Conservation (phyloP, 768 basidiomycete species). For the Podaxis mareebaensis region DNA sequence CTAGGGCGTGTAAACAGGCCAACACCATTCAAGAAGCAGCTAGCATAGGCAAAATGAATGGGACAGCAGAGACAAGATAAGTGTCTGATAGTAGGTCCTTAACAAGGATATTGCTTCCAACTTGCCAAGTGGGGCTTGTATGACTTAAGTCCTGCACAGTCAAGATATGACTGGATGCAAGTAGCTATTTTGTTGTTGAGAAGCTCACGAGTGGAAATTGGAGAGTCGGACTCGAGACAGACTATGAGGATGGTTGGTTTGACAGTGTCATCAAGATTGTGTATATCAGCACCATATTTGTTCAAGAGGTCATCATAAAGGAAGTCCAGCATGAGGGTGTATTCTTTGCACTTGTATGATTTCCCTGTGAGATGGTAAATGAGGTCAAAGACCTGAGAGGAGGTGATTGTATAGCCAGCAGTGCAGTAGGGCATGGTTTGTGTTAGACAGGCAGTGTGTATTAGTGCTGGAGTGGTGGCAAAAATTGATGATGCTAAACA, state of each 20-base stretch:
- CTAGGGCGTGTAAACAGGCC: background rate
- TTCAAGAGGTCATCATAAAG: slow-evolving; percentile 8
- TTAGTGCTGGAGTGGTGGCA: background rate
- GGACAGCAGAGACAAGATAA: background rate
- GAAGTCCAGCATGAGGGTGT: background rate
- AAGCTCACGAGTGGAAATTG: background rate
- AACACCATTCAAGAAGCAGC: background rate
- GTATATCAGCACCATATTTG: slow-evolving; percentile 11
- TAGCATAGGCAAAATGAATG: background rate
- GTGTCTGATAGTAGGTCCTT: background rate
- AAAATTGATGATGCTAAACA: background rate
- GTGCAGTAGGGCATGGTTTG: slow-evolving; percentile 12
- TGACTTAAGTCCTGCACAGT: slow-evolving; percentile 2
- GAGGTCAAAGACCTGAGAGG: slow-evolving; percentile 15
- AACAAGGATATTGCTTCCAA: slow-evolving; percentile 9
- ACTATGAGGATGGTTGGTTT: slow-evolving; percentile 13
- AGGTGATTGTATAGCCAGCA: slow-evolving; percentile 14
- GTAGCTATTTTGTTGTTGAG: background rate
- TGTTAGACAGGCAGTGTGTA: background rate
- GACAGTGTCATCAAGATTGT: slow-evolving; percentile 8
- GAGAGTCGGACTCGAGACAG: slow-evolving; percentile 4
- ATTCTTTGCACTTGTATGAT: slow-evolving; percentile 11
- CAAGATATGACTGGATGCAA: slow-evolving; percentile 1
- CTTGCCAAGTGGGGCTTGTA: background rate
- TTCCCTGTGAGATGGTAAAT: slow-evolving; percentile 8